Conservation (phyloP, 2,329 filamentous ascomycete genomes). For the Fusarium pilosicola region DNA sequence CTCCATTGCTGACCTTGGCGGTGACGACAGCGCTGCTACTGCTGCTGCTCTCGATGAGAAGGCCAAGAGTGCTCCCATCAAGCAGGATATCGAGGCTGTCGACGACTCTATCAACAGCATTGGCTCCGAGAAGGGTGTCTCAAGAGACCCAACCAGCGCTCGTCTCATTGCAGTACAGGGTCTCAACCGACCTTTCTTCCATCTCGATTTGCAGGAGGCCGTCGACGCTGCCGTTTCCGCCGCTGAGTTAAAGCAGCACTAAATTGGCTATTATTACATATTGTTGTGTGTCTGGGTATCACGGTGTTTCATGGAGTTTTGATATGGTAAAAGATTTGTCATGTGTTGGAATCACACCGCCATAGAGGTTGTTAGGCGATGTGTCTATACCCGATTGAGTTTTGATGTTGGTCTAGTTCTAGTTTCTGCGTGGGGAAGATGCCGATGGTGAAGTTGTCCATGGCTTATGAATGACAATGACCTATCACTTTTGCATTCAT, state of each 20-base stretch:
- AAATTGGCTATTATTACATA: not conserved
- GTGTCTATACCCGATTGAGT: conserved; percentile 5
- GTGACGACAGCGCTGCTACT: conserved; percentile 68
- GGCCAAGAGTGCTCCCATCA: conserved; percentile 34
- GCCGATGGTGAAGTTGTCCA: not conserved
- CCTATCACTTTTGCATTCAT: not conserved
- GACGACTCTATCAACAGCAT: conserved; percentile 38
- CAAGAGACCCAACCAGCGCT: conserved; percentile 43
- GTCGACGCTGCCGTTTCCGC: conserved; percentile 56
- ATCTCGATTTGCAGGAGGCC: conserved; percentile 61
- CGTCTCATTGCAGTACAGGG: conserved; percentile 54
- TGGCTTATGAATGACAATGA: not conserved
- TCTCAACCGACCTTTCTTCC: conserved; percentile 63
- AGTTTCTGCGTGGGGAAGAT: not conserved
- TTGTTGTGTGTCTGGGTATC: conserved; percentile 1
- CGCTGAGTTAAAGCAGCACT: conserved; percentile 45
- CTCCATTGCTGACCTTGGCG: conserved; percentile 87
- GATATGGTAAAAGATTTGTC: not conserved
- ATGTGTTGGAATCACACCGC: not conserved
- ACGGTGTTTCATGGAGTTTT: conserved; percentile 10
- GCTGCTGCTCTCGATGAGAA: conserved; percentile 71
- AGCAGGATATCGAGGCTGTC: conserved; percentile 45
- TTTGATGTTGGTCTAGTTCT: not conserved
- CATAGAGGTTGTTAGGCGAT: not conserved
- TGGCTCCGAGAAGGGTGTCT: conserved; percentile 44